Conservation (phyloP, 2,329 filamentous ascomycete genomes). For the Penicillium sp. region DNA sequence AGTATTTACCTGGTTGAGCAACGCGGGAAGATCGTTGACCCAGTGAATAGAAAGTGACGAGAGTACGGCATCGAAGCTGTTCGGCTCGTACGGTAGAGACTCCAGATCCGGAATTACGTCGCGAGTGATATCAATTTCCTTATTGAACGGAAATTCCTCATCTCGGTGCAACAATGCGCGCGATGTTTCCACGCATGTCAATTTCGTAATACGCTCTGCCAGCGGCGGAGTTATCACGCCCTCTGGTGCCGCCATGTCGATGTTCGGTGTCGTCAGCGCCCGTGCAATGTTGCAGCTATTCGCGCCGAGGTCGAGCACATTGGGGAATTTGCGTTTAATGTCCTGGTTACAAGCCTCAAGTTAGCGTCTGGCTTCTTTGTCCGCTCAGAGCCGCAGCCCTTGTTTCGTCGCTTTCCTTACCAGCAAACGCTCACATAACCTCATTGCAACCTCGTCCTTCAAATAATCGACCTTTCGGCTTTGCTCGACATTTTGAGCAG, state of each 20-base stretch:
- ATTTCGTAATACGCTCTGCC: constrained; percentile 65
- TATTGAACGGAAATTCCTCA: constrained; percentile 63
- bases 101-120: constrained; percentile 68
- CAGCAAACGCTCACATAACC: constrained; percentile 81
- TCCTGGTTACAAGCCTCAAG: constrained; percentile 51
- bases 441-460: constrained; percentile 82
- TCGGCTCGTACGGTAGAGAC: constrained; percentile 69
- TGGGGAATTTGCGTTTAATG: constrained; percentile 82
- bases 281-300: constrained; percentile 93
- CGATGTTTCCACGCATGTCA: constrained; percentile 82
- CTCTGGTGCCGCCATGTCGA: constrained; percentile 53
- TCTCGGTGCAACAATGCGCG: constrained; percentile 77
- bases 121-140: constrained; percentile 67
- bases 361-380: constrained; percentile 2
- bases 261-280: constrained; percentile 68
- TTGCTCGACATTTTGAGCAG: constrained; percentile 65
- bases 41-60: constrained; percentile 90
- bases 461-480: constrained; percentile 87
- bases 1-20: constrained; percentile 80
- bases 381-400: background rate
- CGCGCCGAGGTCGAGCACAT: constrained; percentile 87
- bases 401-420: constrained; percentile 45
- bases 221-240: constrained; percentile 52
- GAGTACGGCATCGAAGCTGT: constrained; percentile 83
- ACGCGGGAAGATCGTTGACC: constrained; percentile 91